phyloP scores from a whole-genome alignment of 139 green algal genomes.

The Volvox africanus region DNA sequence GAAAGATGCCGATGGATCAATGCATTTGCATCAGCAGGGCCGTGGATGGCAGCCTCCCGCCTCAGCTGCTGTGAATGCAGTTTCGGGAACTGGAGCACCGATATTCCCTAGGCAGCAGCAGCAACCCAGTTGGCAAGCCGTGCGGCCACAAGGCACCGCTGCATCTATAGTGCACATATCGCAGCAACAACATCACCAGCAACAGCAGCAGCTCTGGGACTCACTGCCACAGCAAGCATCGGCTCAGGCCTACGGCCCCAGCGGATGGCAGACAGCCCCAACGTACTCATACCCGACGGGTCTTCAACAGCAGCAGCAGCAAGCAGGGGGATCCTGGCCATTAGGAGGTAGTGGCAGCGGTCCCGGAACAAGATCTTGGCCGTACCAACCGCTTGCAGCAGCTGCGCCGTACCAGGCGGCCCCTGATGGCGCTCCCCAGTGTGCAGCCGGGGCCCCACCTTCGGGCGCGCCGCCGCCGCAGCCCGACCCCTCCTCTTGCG shows the following conservation, averaged over 20 bases:
- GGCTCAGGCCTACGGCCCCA: background rate
- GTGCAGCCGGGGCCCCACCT: too few species aligned
- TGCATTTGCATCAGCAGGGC: conserved; percentile 9
- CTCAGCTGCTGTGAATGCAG: too few species aligned
- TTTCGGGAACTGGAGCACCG: too few species aligned
- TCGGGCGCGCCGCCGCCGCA: too few species aligned
- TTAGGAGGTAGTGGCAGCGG: background rate
- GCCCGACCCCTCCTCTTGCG: background rate
- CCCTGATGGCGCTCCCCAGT: too few species aligned
- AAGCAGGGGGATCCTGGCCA: background rate
- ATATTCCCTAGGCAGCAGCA: background rate
- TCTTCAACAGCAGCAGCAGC: background rate
- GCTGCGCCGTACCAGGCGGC: too few species aligned
- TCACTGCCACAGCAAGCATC: background rate
- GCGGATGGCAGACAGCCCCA: too few species aligned
- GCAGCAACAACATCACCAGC: background rate
- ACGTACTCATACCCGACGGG: background rate
- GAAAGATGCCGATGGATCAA: too few species aligned
- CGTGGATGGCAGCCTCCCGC: background rate
- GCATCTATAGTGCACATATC: too few species aligned
- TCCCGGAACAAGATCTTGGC: background rate
- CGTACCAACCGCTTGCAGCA: background rate
- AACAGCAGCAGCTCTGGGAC: background rate
- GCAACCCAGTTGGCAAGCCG: background rate
- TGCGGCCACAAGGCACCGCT: background rate